Base-by-base conservation (phyloP, 2,329 filamentous ascomycete species). In the Rachicladosporium sp. region DNA sequence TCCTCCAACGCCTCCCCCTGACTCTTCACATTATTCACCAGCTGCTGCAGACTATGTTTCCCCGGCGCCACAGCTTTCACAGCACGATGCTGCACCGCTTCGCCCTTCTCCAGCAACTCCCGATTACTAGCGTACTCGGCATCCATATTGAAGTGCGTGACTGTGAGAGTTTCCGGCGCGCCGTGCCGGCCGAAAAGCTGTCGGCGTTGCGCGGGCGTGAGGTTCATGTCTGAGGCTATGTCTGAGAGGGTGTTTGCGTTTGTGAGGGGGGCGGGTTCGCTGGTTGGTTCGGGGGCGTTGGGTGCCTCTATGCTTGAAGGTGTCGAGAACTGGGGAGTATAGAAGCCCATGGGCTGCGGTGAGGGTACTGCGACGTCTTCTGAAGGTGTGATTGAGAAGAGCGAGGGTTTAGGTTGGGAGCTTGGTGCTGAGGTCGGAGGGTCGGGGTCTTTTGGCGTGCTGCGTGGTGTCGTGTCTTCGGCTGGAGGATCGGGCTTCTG, bases 1-100 rank as follows among this genome's bases (percentile, higher is more conserved):
- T 96, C 89, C 63, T 95, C 87, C 49, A 95, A 65, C 2, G 86
- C 87, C 8, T 93, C 86, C 56, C 79, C 78, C 63, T 96, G 87
- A 46, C 71, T 84, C 49, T 77, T 77, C 15, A 84, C 88, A 45
- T 82, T 82, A 60, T 78, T 86, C 49, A 96, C 82, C 51, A 96
- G 69, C 65, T 94, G 87, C 55, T 80, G 79, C 59, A 96, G 68
- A 53, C 75, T 93, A 63, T 95, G 87, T 66, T 95, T 95, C 43
- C 86, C 84, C 3, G 87, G 82, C 15, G 84, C 79, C 56, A 94
- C 81, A 2, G 80, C 68, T 37, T 86, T 80, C 41, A 95, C 80
- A 6, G 87, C 83, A 53, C 89, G 88, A 63, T 93, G 82, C 36
- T 77, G 49, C 39, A 78, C 58, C 53, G 77, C 67, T 58, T 87